These are phyloP conservation scores for Scedosporium minutisporum DNA, from an alignment of 2,329 filamentous ascomycete genomes.

Conservation along the genomic window DNA sequence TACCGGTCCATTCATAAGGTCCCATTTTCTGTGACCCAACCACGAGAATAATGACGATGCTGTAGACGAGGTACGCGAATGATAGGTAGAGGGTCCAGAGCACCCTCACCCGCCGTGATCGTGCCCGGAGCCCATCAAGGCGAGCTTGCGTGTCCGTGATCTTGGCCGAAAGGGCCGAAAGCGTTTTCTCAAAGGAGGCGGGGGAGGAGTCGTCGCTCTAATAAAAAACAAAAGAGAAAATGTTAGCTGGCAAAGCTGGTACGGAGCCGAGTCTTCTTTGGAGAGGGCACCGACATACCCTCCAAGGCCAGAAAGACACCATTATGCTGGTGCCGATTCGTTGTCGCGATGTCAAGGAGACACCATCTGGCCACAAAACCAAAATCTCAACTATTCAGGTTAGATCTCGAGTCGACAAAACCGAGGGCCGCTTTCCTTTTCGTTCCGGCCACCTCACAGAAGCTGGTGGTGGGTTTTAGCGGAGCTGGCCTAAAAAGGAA, in stretches of 20 bases:
- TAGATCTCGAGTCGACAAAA: neutral
- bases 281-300: constrained; percentile 37
- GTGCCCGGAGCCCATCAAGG: constrained; percentile 64
- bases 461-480: no score
- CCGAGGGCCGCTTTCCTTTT: no score
- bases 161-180: constrained; percentile 72
- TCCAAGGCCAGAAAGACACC: constrained; percentile 83
- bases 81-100: constrained; percentile 84
- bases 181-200: constrained; percentile 84
- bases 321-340: constrained; percentile 32
- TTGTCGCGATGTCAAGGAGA: neutral
- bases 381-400: neutral
- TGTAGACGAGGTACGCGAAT: constrained; percentile 82
- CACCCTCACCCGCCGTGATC: constrained; percentile 68
- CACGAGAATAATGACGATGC: constrained; percentile 72
- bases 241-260: constrained; percentile 16
- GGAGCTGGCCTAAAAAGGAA: neutral
- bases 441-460: no score
- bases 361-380: neutral
- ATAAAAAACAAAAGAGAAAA: neutral
- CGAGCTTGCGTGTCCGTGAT: constrained; percentile 65
- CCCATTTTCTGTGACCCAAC: constrained; percentile 76
- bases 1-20: constrained; percentile 63
- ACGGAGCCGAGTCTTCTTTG: neutral
- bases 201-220: constrained; percentile 74